A percentile compares a stretch with the other conserved stretches of the same genome.
Evolutionary conservation across 306 rosid genomes (phyloP).

Genomic region (Cyamopsis tetragonoloba): DNA sequence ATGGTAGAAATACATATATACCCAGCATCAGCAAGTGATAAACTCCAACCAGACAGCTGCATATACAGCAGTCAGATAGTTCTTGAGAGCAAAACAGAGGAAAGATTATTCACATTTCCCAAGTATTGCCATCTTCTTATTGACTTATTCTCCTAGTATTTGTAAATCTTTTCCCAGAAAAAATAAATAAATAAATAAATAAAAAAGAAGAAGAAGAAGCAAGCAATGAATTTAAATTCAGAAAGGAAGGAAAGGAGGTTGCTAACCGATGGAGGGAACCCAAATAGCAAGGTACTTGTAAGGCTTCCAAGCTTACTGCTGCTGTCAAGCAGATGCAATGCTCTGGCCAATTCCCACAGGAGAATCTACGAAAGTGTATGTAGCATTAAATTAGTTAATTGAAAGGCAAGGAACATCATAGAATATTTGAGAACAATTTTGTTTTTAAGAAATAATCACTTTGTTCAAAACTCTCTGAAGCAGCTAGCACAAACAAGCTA

Average conservation of each 20-base stretch:
- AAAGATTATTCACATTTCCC: slow-evolving; percentile 18
- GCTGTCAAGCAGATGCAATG: slow-evolving; percentile 40
- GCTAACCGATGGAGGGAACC: slow-evolving; percentile 46
- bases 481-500: too few species aligned
- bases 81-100: background rate
- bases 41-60: slow-evolving; percentile 37
- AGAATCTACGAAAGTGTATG: slow-evolving; percentile 44
- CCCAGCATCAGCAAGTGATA: slow-evolving; percentile 54
- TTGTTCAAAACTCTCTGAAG: too few species aligned
- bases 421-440: too few species aligned
- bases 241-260: background rate
- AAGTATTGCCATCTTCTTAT: background rate
- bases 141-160: background rate
- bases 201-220: background rate
- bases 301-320: slow-evolving; percentile 26
- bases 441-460: too few species aligned
- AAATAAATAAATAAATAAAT: background rate
- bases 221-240: background rate
- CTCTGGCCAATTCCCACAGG: slow-evolving; percentile 47
- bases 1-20: slow-evolving; percentile 54
- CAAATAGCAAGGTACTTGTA: slow-evolving; percentile 37
- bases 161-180: background rate
- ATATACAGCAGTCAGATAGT: background rate
- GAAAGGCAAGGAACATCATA: background rate
- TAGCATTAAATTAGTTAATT: background rate